Evolutionary conservation across 495 filamentous ascomycete species (phyloP).

Genomic region (Xylaria curta): DNA sequence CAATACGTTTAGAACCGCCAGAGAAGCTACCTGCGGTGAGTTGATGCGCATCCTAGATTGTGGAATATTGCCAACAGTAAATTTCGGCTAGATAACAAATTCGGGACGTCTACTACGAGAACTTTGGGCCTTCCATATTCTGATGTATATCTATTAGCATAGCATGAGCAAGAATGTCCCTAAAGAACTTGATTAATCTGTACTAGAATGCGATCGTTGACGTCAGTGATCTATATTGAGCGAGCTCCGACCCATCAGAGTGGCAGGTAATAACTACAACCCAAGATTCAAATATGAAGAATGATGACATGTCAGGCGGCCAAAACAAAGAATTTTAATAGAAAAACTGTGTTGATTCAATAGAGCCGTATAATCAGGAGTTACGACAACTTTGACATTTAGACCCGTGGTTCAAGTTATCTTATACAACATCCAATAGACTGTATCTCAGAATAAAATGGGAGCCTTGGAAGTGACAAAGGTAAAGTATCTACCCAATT

Average conservation of each 20-base stretch:
- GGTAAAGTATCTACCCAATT: background rate
- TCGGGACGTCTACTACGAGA: background rate
- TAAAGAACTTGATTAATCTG: background rate
- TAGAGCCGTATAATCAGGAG: background rate
- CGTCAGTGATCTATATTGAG: conserved; percentile 4
- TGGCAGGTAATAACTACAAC: background rate
- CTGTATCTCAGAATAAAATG: background rate
- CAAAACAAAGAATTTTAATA: background rate
- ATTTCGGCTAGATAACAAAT: background rate
- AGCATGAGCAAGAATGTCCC: background rate
- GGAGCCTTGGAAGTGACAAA: conserved; percentile 14
- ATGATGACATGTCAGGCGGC: background rate
- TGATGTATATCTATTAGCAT: background rate
- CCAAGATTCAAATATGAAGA: background rate
- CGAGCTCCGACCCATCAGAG: conserved; percentile 8
- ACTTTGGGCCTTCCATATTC: background rate
- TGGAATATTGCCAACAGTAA: background rate
- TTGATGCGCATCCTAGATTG: background rate
- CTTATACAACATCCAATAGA: background rate
- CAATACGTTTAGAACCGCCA: background rate
- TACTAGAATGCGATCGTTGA: conserved; percentile 12
- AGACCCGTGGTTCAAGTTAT: background rate
- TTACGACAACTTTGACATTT: background rate
- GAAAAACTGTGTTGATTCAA: background rate
- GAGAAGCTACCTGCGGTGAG: background rate